phyloP scores from a whole-genome alignment of 495 filamentous ascomycete species.

The Xylaria bambusicola region DNA sequence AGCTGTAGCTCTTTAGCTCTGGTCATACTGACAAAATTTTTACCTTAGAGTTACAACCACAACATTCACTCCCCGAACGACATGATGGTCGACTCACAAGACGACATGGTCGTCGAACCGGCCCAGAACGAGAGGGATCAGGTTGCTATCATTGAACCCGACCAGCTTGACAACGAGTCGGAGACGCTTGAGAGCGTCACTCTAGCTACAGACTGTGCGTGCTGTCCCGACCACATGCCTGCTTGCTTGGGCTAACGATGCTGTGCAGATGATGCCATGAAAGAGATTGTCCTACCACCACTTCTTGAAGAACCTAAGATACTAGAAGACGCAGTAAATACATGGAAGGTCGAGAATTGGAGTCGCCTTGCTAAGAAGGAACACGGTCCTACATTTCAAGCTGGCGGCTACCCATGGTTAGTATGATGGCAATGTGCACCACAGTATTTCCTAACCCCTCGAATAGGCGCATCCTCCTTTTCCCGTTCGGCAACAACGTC shows the following conservation, averaged over 20 bases:
- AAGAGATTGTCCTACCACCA: constrained; percentile 64
- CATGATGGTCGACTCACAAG: constrained; percentile 73
- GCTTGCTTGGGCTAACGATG: constrained; percentile 10
- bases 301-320: constrained; percentile 66
- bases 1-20: background rate
- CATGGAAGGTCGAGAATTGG: constrained; percentile 89
- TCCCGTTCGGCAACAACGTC: constrained; percentile 89
- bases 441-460: constrained; percentile 26
- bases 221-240: constrained; percentile 16
- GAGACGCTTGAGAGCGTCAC: constrained; percentile 49
- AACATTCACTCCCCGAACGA: constrained; percentile 53
- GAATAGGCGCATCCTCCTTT: constrained; percentile 86
- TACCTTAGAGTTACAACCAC: constrained; percentile 41
- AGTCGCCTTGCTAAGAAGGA: constrained; percentile 69
- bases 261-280: constrained; percentile 76
- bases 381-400: constrained; percentile 85
- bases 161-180: constrained; percentile 51
- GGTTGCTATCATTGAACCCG: constrained; percentile 81
- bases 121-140: constrained; percentile 75
- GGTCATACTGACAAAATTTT: constrained; percentile 32
- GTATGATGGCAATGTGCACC: constrained; percentile 26
- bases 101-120: constrained; percentile 61
- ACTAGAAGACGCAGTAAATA: constrained; percentile 74
- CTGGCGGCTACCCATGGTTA: constrained; percentile 86
- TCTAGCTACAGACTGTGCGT: constrained; percentile 73